Evolutionary conservation across 192 early-diverging fungal species (phyloP), one percentile per base, ranked within the genome.

Genomic region (Entophlyctis helioformis): DNA sequence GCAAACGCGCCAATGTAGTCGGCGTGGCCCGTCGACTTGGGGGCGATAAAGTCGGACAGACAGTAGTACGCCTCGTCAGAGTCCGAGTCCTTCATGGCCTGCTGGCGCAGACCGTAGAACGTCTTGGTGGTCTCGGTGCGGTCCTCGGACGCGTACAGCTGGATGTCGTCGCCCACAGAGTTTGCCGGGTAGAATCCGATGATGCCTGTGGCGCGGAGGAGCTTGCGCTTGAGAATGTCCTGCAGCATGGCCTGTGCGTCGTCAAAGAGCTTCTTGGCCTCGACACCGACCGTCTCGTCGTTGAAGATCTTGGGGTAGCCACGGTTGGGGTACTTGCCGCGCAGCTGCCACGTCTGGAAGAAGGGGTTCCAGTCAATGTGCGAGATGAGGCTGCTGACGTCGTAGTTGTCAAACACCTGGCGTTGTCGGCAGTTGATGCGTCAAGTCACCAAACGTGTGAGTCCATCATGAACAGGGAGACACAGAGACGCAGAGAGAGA

Each of bases 361-460:
- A 96, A 96, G 25, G 92, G 92, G 44, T 91, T 96, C 90, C 92
- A 96, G 63, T 96, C 92, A 40, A 96, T 93, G 51, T 84, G 85
- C n/a, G 74, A 63, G 22, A 89, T 53, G 13, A 96, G 64, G 32
- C 69, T 57, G 37, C 75, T 68, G 36, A 96, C 74, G 42, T 87
- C 83, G 60, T 79, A 75, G 48, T 87, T 71, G 39, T 84, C 65
- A 48, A 83, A 82, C 13, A 67, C 51, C 60, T 59, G n/a, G n/a
- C n/a, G n/a, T n/a, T n/a, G n/a, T n/a, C n/a, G n/a, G n/a, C n/a
- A n/a, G n/a, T n/a, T n/a, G n/a, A n/a, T n/a, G n/a, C n/a, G n/a
- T n/a, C n/a, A n/a, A n/a, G n/a, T n/a, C n/a, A n/a, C n/a, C n/a
- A n/a, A n/a, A n/a, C n/a, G n/a, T n/a, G n/a, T n/a, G n/a, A n/a